phyloP scores from a whole-genome alignment of 805 yeast genomes.

The Candida ascalaphidarum region DNA sequence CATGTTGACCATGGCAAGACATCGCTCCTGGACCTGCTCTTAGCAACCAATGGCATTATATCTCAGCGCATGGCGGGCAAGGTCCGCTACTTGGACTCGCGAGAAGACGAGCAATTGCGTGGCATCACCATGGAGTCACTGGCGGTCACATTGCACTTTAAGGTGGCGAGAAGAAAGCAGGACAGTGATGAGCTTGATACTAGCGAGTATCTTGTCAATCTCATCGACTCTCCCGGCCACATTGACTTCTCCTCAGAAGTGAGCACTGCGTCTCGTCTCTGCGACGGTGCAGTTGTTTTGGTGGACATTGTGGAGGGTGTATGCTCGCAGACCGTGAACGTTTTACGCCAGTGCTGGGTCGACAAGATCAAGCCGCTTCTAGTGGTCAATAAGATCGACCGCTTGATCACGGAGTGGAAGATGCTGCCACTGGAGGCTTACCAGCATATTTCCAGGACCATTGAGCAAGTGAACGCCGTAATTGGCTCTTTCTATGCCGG shows the following conservation, averaged over 20 bases:
- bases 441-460: constrained; percentile 61
- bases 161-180: constrained; percentile 42
- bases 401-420: constrained; percentile 74
- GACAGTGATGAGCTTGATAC: constrained; percentile 29
- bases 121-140: constrained; percentile 98
- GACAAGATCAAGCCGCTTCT: constrained; percentile 83
- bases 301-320: constrained; percentile 99
- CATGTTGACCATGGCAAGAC: constrained; percentile 99
- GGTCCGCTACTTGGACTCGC: constrained; percentile 82
- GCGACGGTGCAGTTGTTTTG: constrained; percentile 93
- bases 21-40: constrained; percentile 80
- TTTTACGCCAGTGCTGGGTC: constrained; percentile 90
- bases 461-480: constrained; percentile 93
- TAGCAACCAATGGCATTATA: constrained; percentile 94
- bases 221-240: constrained; percentile 99
- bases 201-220: constrained; percentile 76
- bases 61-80: constrained; percentile 94
- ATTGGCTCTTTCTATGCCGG: constrained; percentile 91
- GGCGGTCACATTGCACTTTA: constrained; percentile 88
- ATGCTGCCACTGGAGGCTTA: constrained; percentile 82
- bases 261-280: constrained; percentile 87
- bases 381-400: constrained; percentile 86
- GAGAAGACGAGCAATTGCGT: constrained; percentile 92
- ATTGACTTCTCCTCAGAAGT: constrained; percentile 96
- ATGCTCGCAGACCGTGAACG: constrained; percentile 94